A percentile compares a stretch with the other conserved stretches of the same genome.
Evolutionary conservation across 495 filamentous ascomycete species (phyloP).

Genomic region (Penicillium coffeae): DNA sequence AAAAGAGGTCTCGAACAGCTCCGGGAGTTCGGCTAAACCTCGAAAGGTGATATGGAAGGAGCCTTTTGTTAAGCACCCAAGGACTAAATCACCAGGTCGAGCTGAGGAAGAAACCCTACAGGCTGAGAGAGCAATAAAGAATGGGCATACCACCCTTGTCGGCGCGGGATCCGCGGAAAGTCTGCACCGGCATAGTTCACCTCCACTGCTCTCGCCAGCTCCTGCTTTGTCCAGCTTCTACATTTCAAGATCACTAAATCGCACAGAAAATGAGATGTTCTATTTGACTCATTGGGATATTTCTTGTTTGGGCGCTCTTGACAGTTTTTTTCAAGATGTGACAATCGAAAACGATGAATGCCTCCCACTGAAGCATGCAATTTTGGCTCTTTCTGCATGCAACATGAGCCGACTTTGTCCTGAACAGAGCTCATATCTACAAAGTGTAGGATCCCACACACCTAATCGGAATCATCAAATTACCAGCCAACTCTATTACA

Average conservation of each 20-base stretch:
- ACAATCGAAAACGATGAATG: not conserved
- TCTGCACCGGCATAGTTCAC: too few species aligned
- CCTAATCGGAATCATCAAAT: not conserved
- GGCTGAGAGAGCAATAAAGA: too few species aligned
- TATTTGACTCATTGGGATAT: not conserved
- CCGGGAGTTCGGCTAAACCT: not conserved
- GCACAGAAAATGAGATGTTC: not conserved
- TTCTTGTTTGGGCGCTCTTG: not conserved
- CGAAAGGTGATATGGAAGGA: not conserved
- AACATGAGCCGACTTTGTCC: not conserved
- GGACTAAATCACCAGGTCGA: too few species aligned
- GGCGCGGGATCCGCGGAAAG: not conserved
- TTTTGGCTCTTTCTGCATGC: not conserved
- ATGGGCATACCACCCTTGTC: not conserved
- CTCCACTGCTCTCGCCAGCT: not conserved
- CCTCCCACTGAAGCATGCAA: not conserved
- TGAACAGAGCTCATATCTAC: not conserved
- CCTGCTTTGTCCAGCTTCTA: not conserved
- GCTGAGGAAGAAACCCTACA: too few species aligned
- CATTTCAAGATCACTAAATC: not conserved
- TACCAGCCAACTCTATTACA: not conserved
- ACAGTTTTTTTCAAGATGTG: not conserved
- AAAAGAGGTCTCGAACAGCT: not conserved
- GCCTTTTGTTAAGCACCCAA: not conserved
- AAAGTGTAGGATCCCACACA: not conserved